Evolutionary conservation across 73 alveolate genomes (phyloP).

Genomic region (Stentor roeselii): DNA sequence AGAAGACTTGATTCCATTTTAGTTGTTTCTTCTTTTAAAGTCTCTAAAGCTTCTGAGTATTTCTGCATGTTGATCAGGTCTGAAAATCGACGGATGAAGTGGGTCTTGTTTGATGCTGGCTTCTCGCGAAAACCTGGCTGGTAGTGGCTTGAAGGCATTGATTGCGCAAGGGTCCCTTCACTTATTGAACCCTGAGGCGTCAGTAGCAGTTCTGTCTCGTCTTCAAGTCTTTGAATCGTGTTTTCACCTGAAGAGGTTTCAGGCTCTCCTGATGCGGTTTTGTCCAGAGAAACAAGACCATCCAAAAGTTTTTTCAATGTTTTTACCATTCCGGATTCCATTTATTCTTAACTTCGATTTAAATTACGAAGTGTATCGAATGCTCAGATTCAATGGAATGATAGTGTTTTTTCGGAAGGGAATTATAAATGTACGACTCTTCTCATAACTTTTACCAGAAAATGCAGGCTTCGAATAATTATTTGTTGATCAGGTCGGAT

Average conservation of each 20-base stretch:
- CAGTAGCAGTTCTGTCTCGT: not conserved
- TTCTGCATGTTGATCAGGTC: not conserved
- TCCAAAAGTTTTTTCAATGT: not conserved
- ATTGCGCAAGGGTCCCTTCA: constrained; percentile 1
- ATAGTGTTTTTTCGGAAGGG: too few relatives aligned
- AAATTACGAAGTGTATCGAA: too few relatives aligned
- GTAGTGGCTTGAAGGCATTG: not conserved
- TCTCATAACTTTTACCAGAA: too few relatives aligned
- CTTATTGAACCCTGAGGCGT: not conserved
- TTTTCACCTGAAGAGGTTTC: not conserved
- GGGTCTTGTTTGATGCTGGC: not conserved
- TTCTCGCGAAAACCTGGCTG: not conserved
- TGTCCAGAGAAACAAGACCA: not conserved
- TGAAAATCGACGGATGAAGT: not conserved
- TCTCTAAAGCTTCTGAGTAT: not conserved
- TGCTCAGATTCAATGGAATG: too few relatives aligned
- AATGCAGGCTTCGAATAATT: constrained; percentile 44
- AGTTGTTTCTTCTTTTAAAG: not conserved
- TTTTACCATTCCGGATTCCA: not conserved
- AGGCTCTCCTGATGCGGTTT: not conserved
- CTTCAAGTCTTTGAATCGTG: not conserved
- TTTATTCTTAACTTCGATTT: not conserved
- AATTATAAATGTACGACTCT: too few relatives aligned
- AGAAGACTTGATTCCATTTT: not conserved
- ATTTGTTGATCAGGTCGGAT: constrained; percentile 75